These are phyloP conservation scores for Amoeboaphelidium protococcarum DNA, from an alignment of 371 early-diverging fungal species.

Conservation along the genomic window DNA sequence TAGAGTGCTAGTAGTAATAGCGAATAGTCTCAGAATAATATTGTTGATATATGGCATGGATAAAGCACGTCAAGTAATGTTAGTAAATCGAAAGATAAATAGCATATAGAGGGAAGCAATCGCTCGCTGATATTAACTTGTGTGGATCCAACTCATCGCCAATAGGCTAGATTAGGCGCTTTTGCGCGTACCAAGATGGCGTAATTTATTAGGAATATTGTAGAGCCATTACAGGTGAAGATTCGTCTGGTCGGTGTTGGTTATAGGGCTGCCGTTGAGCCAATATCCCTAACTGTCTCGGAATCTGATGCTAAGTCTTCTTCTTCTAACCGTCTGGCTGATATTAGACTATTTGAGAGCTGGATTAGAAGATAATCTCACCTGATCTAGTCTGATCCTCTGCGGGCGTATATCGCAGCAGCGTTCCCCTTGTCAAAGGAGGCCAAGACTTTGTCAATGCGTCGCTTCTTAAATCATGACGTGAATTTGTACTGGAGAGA, in stretches of 20 bases:
- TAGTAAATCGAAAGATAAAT: background rate
- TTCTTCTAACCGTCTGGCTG: background rate
- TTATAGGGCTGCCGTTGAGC: constrained; percentile 62
- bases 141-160: too few species aligned
- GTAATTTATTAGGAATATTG: too few species aligned
- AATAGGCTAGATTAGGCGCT: too few species aligned
- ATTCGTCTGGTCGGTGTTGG: constrained; percentile 84
- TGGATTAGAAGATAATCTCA: background rate
- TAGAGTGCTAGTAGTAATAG: background rate
- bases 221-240: too few species aligned
- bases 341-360: background rate
- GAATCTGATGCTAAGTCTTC: too few species aligned
- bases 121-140: too few species aligned
- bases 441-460: background rate
- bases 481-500: background rate
- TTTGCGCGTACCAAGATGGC: too few species aligned
- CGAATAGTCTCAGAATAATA: background rate
- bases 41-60: background rate
- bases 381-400: background rate
- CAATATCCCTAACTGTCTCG: background rate
- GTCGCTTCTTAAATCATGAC: background rate
- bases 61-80: background rate
- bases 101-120: too few species aligned
- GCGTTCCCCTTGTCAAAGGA: background rate
- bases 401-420: background rate